Conservation (phyloP, 164 flowering plant genomes). For the Sextonia rubra region DNA sequence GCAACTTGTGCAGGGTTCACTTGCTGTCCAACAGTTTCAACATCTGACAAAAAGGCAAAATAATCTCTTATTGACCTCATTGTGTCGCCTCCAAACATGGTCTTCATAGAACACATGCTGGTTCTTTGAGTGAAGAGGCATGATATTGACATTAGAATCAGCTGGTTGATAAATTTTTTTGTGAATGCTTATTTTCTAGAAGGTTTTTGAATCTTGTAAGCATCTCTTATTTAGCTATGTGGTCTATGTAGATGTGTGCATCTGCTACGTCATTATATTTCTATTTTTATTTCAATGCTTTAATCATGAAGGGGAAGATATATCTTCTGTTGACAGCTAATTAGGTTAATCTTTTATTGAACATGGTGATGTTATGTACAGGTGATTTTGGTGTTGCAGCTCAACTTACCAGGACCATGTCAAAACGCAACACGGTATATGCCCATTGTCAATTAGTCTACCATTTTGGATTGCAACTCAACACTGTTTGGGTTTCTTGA, state of each 20-base stretch:
- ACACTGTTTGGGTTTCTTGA: too few relatives aligned
- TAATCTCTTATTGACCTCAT: too few relatives aligned
- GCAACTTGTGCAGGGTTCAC: too few relatives aligned
- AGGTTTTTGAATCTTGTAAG: neutral
- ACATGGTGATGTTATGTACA: constrained; percentile 19
- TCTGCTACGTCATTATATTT: neutral
- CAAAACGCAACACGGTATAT: constrained; percentile 95
- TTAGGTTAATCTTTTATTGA: neutral
- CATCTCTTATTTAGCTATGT: neutral
- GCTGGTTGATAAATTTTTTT: too few relatives aligned
- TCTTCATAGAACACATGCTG: too few relatives aligned
- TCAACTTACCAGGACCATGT: constrained; percentile 98
- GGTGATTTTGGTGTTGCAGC: constrained; percentile 99
- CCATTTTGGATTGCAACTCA: neutral
- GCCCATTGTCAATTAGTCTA: neutral
- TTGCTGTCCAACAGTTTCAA: too few relatives aligned
- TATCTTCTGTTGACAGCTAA: neutral
- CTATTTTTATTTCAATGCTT: neutral
- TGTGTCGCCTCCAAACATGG: too few relatives aligned
- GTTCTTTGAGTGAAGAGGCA: neutral
- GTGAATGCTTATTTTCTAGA: too few relatives aligned
- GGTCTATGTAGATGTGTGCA: neutral
- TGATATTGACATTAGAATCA: neutral
- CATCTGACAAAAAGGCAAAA: too few relatives aligned
- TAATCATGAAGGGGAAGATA: neutral